Percentiles rank a stretch among this genome's conserved stretches.
Evolutionary conservation across 139 green algal species (phyloP).

Genomic region (Micromonas pusilla): DNA sequence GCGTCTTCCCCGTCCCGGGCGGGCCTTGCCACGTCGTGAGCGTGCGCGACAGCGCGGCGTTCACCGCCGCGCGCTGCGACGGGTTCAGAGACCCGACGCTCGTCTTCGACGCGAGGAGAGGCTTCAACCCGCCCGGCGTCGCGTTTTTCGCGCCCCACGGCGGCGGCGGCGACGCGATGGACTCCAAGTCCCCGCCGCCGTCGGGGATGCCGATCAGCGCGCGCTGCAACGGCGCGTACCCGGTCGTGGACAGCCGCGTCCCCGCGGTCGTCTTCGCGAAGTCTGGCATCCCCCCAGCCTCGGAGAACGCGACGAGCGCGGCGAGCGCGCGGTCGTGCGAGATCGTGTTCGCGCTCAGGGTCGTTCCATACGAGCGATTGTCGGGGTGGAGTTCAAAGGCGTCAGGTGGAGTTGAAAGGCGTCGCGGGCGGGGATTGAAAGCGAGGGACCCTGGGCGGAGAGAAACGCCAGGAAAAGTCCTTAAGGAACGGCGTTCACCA

Average conservation of each 20-base stretch:
- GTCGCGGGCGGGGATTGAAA: too few species aligned
- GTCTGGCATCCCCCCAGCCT: slow-evolving; percentile 14
- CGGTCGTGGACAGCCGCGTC: background rate
- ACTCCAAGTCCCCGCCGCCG: background rate
- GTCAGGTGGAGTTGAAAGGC: too few species aligned
- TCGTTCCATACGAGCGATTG: too few species aligned
- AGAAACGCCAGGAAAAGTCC: too few species aligned
- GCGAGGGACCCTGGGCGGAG: too few species aligned
- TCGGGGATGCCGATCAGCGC: background rate
- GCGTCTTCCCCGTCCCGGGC: slow-evolving; percentile 33
- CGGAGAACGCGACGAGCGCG: slow-evolving; percentile 15
- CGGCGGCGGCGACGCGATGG: background rate
- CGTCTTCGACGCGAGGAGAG: background rate
- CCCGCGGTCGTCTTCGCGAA: background rate
- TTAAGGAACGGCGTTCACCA: too few species aligned
- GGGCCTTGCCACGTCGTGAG: slow-evolving; percentile 27
- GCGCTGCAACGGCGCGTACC: slow-evolving; percentile 11
- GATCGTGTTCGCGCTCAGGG: slow-evolving; percentile 14
- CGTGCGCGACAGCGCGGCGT: background rate
- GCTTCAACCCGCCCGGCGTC: background rate
- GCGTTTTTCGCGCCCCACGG: background rate
- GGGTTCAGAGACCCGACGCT: slow-evolving; percentile 18
- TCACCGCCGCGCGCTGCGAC: slow-evolving; percentile 20
- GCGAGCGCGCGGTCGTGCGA: slow-evolving; percentile 5
- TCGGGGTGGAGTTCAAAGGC: too few species aligned